These are phyloP conservation scores for Metschnikowia kunwiensis DNA, from an alignment of 805 yeast genomes.

Conservation along the genomic window DNA sequence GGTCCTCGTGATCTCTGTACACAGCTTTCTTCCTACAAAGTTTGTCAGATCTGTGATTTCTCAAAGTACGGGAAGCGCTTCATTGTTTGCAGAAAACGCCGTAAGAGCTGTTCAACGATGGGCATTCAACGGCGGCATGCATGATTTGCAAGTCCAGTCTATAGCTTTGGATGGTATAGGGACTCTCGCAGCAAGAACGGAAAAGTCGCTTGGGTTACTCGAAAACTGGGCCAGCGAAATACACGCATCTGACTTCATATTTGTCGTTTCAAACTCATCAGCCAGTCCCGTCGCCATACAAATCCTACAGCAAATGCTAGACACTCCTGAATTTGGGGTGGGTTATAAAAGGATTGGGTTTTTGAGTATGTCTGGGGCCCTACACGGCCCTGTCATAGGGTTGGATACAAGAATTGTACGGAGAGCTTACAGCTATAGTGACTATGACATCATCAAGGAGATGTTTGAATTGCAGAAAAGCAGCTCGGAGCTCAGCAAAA, in stretches of 20 bases:
- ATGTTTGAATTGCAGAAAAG: slow-evolving; percentile 33
- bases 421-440: slow-evolving; percentile 35
- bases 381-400: slow-evolving; percentile 31
- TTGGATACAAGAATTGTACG: slow-evolving; percentile 35
- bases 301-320: slow-evolving; percentile 21
- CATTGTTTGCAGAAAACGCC: slow-evolving; percentile 27
- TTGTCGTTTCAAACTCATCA: slow-evolving; percentile 33
- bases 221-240: slow-evolving; percentile 33
- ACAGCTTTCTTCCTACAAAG: slow-evolving; percentile 40
- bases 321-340: slow-evolving; percentile 4
- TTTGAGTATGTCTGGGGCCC: slow-evolving; percentile 36
- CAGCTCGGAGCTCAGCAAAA: slow-evolving; percentile 15
- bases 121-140: slow-evolving; percentile 16
- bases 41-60: slow-evolving; percentile 36
- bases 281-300: slow-evolving; percentile 33
- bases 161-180: slow-evolving; percentile 44
- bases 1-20: slow-evolving; percentile 36
- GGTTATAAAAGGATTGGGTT: slow-evolving; percentile 27
- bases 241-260: slow-evolving; percentile 30
- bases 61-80: slow-evolving; percentile 36
- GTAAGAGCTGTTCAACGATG: slow-evolving; percentile 29
- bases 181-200: slow-evolving; percentile 28
- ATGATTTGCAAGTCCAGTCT: slow-evolving; percentile 26
- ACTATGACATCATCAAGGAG: slow-evolving; percentile 37
- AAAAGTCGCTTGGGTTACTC: slow-evolving; percentile 24